Conservation (phyloP, 495 filamentous ascomycete species). For the Talaromyces thailandensis region DNA sequence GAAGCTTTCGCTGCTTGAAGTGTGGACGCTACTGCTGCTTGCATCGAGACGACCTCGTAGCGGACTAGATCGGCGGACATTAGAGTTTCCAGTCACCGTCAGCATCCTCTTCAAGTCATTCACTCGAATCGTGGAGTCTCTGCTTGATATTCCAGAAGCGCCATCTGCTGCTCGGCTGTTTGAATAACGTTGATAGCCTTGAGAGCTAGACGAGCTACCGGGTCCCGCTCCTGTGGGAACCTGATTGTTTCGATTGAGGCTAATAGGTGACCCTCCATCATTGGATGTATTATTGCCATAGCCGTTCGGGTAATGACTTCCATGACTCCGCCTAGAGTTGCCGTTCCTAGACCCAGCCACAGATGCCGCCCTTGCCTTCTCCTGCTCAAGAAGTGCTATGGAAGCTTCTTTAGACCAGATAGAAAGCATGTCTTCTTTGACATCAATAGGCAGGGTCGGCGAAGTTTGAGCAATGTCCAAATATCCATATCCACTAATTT, state of each 20-base stretch:
- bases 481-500: not conserved
- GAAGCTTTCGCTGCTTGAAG: conserved; percentile 39
- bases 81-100: conserved; percentile 35
- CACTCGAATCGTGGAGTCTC: conserved; percentile 68
- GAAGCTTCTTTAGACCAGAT: conserved; percentile 71
- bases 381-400: conserved; percentile 55
- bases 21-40: conserved; percentile 28
- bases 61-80: conserved; percentile 28
- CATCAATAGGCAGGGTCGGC: conserved; percentile 33
- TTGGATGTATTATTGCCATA: conserved; percentile 23
- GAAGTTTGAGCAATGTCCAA: conserved; percentile 1
- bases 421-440: conserved; percentile 63
- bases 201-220: conserved; percentile 12
- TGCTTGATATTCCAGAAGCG: conserved; percentile 47
- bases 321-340: conserved; percentile 46
- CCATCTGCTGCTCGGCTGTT: conserved; percentile 27
- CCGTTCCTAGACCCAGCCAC: conserved; percentile 62
- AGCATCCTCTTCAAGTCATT: conserved; percentile 76
- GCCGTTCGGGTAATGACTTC: conserved; percentile 43
- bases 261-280: conserved; percentile 15
- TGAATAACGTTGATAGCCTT: conserved; percentile 17
- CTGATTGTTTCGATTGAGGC: conserved; percentile 9
- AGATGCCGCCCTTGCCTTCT: conserved; percentile 58
- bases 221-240: not conserved
- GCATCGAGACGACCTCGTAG: conserved; percentile 27